Base-by-base conservation (phyloP, 1,284 basidiomycete species). In the Flammula alnicola region DNA sequence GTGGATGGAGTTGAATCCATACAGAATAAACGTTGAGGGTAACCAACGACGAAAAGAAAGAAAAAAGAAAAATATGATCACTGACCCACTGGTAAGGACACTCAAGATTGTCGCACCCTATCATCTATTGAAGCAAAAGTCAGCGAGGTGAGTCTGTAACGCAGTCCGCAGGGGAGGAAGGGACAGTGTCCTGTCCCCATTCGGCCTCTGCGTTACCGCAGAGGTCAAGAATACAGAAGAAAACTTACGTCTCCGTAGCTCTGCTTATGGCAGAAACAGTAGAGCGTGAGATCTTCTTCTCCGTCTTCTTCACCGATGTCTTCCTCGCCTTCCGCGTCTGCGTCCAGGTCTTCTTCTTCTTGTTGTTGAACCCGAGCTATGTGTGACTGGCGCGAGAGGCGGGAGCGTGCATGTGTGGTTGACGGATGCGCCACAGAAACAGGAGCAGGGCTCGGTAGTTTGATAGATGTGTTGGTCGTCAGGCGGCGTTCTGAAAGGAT, bases 81-180 rank as follows among this genome's bases (percentile, higher is more conserved):
- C 83, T 73, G 52, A 86, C 85, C 85, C 86, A 88, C 78, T 87
- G 82, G 65, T 79, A 84, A n/a, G 73, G 75, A 66, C 85, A 88
- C 6, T 73, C 72, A n/a, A 76, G 68, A 57, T 83, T 83, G 62
- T 88, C 85, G 63, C 85, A 88, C 35, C 76, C 86, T 54, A 88
- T 81, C 85, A 88, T 88, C 77, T 83, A 58, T 27, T 32, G n/a
- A 49, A 29, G 14, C 17, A 27, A 7, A 20, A 25, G 33, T 57
- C 30, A 58, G 41, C 11, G 51, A 42, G 27, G n/a, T 3, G 26
- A 22, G 7, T 22, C 7, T 26, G 30, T 25, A 25, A 16, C 31
- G n/a, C 33, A 35, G 19, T 42, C 19, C 12, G 17, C 8, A 29
- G 14, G 14, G 35, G 11, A 35, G 17, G 16, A 12, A 32, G 22